Evolutionary conservation across 345 rosid species (phyloP), one percentile per base, ranked within the genome.

Genomic region (Linum lewisii): DNA sequence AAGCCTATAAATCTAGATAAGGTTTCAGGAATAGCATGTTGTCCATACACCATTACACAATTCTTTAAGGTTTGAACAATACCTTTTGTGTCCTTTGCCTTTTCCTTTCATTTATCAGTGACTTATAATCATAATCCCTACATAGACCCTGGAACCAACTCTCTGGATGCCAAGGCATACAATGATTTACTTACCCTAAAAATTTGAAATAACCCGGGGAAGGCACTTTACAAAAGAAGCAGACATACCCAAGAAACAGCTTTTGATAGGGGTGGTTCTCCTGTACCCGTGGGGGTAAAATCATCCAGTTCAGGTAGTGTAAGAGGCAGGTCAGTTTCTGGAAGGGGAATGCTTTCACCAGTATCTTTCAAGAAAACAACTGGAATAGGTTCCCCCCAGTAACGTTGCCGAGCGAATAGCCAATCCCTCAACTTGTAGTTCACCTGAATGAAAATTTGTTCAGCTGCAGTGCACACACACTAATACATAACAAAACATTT

Each of bases 311-410:
- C 96, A 29, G 98, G 98, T 58, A 91, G 75, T 42, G 75, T 75
- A 58, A 91, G 95, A 58, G 98, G 98, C 68, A 91, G 67, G 59
- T 87, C 95, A 58, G 78, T 62, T 75, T 91, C 98, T 54, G 44
- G 72, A 61, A 88, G 76, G 6, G 96, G 90, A 74, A 82, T 57
- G 24, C 76, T 75, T 77, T 86, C 98, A 62, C 78, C 73, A 25
- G 75, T 76, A 44, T 78, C 93, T 63, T 88, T 85, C 69, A 77
- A 62, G 72, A 86, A 86, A 57, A 88, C 61, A 58, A 92, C 80
- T 0, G 98, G 98, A 50, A 92, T 88, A 66, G 98, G 98, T 73
- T 92, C 98, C 8, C 98, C 98, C 98, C 98, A 92, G 68, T 92
- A 92, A 8, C 98, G 96, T 64, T 92, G 98, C 67, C 96, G 70